Conservation (phyloP, 495 filamentous ascomycete genomes). For the Podospora anserina region DNA sequence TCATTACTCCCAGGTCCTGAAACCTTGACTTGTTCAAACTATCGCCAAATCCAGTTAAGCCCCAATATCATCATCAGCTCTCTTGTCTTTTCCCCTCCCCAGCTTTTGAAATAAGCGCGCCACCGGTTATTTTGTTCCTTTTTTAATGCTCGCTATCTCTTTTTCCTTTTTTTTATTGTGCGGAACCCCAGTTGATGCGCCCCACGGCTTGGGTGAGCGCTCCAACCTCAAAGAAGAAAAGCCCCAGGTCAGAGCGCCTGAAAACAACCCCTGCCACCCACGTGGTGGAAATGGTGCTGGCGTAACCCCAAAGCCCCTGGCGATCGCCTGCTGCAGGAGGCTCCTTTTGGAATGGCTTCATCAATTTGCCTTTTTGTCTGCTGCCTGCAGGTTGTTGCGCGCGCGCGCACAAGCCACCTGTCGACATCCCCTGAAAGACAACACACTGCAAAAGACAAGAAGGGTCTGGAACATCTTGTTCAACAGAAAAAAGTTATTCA, state of each 20-base stretch:
- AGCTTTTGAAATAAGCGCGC: not conserved
- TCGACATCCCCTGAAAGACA: not conserved
- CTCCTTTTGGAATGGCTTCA: not conserved
- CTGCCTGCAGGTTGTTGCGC: not conserved
- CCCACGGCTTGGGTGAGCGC: not conserved
- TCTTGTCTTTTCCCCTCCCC: not conserved
- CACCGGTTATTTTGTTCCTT: not conserved
- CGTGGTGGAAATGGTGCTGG: slow-evolving; percentile 2
- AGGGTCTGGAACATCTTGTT: not conserved
- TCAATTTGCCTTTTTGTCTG: not conserved
- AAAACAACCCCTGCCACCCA: not conserved
- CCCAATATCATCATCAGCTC: not conserved
- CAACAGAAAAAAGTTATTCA: not conserved
- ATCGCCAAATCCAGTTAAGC: not conserved
- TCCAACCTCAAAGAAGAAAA: not conserved
- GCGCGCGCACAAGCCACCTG: not conserved
- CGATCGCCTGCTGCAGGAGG: not conserved
- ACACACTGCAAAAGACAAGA: not conserved
- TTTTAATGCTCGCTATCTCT: not conserved
- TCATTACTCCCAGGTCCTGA: not conserved
- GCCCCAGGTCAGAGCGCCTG: not conserved
- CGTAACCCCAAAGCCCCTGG: not conserved
- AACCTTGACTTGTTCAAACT: not conserved
- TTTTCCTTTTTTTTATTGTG: not conserved
- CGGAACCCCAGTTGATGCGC: not conserved